These are phyloP conservation scores for Lanmaoa rubissima DNA, from an alignment of 768 basidiomycete genomes.

Conservation along the genomic window DNA sequence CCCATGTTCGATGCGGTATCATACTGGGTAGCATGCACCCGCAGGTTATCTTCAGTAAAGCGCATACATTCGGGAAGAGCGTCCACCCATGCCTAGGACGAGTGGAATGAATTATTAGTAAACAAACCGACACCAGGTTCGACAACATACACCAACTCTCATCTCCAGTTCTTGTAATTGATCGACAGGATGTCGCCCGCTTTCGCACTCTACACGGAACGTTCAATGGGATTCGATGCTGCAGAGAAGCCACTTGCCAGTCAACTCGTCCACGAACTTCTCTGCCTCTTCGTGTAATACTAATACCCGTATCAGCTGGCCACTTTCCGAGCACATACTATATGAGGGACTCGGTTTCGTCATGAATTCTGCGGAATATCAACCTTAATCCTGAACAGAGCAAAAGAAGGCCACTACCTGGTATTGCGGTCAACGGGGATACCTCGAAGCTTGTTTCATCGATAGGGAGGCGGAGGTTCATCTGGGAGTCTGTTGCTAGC, in stretches of 20 bases:
- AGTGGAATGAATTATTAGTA: conserved; percentile 9
- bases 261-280: conserved; percentile 48
- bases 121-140: not conserved
- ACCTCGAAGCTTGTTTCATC: conserved; percentile 83
- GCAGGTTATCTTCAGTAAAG: conserved; percentile 67
- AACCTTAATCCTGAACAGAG: not conserved
- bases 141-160: conserved; percentile 37
- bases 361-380: conserved; percentile 55
- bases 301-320: conserved; percentile 70
- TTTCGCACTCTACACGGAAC: conserved; percentile 23
- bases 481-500: conserved; percentile 41
- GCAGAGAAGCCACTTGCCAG: conserved; percentile 37
- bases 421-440: conserved; percentile 41
- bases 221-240: conserved; percentile 26
- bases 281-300: conserved; percentile 64
- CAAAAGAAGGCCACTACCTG: conserved; percentile 23
- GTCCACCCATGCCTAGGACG: conserved; percentile 56
- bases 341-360: conserved; percentile 60
- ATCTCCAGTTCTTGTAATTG: conserved; percentile 42
- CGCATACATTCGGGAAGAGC: conserved; percentile 70
- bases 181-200: conserved; percentile 31
- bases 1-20: conserved; percentile 77
- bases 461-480: conserved; percentile 67
- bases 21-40: conserved; percentile 71
- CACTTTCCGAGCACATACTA: conserved; percentile 54